These are phyloP conservation scores for Penicillium sp. DNA, from an alignment of 2,329 filamentous ascomycete species.

Conservation along the genomic window DNA sequence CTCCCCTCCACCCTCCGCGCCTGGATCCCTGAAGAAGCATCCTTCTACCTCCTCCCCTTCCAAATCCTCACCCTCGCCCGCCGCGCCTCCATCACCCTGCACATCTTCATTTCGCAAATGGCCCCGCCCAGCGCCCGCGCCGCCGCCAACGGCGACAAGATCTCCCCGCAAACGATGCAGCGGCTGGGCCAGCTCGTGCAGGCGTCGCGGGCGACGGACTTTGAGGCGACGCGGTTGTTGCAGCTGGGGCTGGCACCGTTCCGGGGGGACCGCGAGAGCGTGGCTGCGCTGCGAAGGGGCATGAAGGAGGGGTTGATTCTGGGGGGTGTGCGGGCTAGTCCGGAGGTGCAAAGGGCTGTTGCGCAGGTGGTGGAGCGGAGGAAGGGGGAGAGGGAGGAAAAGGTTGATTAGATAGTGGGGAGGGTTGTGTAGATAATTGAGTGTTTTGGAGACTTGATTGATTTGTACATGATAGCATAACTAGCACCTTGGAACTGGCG, in stretches of 20 bases:
- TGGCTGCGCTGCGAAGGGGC: conserved; percentile 66
- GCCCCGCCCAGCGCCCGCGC: conserved; percentile 63
- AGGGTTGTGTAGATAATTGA: background rate
- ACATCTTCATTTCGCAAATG: conserved; percentile 81
- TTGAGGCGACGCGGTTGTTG: conserved; percentile 70
- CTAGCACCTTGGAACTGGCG: background rate
- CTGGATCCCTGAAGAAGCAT: conserved; percentile 37
- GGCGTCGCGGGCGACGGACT: conserved; percentile 61
- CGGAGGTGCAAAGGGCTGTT: conserved; percentile 79
- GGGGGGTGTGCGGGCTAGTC: conserved; percentile 77
- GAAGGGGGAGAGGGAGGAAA: conserved; percentile 39
- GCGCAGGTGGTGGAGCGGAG: conserved; percentile 65
- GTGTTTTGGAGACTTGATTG: background rate
- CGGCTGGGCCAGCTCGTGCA: conserved; percentile 68
- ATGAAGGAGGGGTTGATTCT: conserved; percentile 87
- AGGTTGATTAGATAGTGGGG: conserved; percentile 17
- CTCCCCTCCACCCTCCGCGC: conserved; percentile 33
- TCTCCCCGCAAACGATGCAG: conserved; percentile 56
- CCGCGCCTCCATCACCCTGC: conserved; percentile 73
- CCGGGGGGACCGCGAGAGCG: conserved; percentile 66
- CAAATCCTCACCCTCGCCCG: conserved; percentile 76
- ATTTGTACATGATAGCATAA: background rate
- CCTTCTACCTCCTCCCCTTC: conserved; percentile 69
- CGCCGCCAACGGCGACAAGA: conserved; percentile 33
- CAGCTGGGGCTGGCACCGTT: conserved; percentile 82